Conservation (phyloP, 495 filamentous ascomycete species). For the Tuber calosporum region DNA sequence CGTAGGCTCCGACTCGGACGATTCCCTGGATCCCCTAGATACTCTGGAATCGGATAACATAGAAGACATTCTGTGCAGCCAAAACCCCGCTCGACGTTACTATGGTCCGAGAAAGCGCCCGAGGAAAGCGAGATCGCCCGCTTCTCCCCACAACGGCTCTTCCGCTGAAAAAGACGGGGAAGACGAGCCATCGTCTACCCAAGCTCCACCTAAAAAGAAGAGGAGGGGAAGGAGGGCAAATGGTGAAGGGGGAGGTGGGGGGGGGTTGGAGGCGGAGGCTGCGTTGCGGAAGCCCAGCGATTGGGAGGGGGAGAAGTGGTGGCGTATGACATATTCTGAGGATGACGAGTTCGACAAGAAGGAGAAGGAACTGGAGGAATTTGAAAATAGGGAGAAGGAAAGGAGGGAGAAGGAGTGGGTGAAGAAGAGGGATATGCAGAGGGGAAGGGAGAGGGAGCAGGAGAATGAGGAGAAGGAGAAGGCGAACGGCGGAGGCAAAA, state of each 20-base stretch:
- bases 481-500: neutral
- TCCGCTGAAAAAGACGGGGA: neutral
- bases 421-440: neutral
- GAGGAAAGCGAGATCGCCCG: neutral
- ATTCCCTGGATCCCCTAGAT: neutral
- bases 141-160: neutral
- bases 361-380: conserved; percentile 2
- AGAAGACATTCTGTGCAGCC: neutral
- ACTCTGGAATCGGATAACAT: neutral
- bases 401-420: neutral
- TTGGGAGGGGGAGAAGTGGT: neutral
- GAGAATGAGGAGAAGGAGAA: conserved; percentile 22
- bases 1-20: neutral
- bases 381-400: neutral
- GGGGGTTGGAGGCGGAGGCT: neutral
- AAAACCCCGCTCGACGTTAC: neutral
- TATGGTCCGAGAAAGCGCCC: neutral
- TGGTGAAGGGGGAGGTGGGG: neutral
- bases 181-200: neutral
- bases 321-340: conserved; percentile 13
- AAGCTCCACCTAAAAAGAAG: neutral
- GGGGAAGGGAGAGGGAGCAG: conserved; percentile 10
- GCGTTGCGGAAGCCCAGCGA: neutral
- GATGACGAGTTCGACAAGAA: conserved; percentile 12
- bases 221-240: neutral